Evolutionary conservation across 495 filamentous ascomycete species (phyloP).

Genomic region (Chlorociboria aeruginascens): DNA sequence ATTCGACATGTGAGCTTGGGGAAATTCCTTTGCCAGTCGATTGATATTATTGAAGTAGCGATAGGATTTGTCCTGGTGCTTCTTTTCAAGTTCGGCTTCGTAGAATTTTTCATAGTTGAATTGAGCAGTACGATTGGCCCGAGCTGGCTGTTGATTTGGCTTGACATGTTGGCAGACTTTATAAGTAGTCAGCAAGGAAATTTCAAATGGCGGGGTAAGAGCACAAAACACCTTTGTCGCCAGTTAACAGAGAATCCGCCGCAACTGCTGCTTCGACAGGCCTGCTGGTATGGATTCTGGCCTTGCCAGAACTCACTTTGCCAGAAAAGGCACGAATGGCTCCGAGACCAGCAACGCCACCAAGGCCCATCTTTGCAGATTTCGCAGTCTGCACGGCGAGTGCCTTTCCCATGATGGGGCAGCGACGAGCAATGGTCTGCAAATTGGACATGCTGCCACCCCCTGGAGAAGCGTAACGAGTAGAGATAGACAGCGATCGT

Average conservation of each 20-base stretch:
- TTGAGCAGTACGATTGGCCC: constrained; percentile 26
- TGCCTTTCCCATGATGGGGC: constrained; percentile 97
- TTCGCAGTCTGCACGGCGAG: constrained; percentile 73
- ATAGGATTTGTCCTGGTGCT: constrained; percentile 99
- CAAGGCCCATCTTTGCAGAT: constrained; percentile 29
- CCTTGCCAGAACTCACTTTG: constrained; percentile 41
- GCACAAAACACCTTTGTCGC: constrained; percentile 42
- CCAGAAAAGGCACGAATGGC: constrained; percentile 32
- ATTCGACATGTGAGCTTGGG: constrained; percentile 79
- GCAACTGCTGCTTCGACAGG: constrained; percentile 61
- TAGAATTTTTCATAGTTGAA: constrained; percentile 94
- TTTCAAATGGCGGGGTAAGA: not conserved
- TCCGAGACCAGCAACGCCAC: constrained; percentile 30
- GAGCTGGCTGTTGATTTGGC: constrained; percentile 7
- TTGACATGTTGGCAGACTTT: constrained; percentile 13
- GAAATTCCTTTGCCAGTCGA: constrained; percentile 90
- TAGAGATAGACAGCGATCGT: constrained; percentile 73
- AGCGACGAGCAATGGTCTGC: constrained; percentile 85
- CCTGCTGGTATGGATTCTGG: constrained; percentile 69
- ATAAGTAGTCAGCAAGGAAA: constrained; percentile 6
- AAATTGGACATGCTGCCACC: constrained; percentile 95
- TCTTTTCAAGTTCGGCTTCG: constrained; percentile 79
- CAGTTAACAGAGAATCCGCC: constrained; percentile 47
- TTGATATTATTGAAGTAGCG: constrained; percentile 99
- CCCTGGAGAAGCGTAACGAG: constrained; percentile 52